Evolutionary conservation across 2,329 filamentous ascomycete genomes (phyloP).

Genomic region (Cladophialophora chaetospira): DNA sequence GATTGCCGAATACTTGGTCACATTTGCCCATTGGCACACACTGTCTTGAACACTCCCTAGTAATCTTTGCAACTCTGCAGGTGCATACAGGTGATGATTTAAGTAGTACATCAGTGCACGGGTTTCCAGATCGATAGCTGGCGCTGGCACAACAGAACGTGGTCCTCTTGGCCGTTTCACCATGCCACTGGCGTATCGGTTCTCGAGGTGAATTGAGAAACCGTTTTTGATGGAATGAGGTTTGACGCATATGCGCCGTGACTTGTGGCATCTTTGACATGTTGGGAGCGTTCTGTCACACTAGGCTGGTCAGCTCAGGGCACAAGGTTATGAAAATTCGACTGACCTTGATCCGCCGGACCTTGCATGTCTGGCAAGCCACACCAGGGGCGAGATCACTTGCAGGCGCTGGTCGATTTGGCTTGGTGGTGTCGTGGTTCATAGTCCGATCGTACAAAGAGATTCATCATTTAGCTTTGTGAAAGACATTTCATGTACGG

Average conservation of each 20-base stretch:
- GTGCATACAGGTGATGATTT: constrained; percentile 31
- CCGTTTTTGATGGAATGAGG: constrained; percentile 7
- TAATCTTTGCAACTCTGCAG: constrained; percentile 21
- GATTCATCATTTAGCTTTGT: no score
- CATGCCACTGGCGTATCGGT: constrained; percentile 36
- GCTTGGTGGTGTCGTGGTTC: no score
- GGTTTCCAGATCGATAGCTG: constrained; percentile 33
- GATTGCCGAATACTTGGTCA: constrained; percentile 28
- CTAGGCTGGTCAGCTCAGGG: constrained; percentile 19
- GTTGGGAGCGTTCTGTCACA: constrained; percentile 35
- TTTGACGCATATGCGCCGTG: constrained; percentile 32
- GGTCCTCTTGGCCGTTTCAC: constrained; percentile 40
- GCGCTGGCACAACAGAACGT: constrained; percentile 31
- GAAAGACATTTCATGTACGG: no score
- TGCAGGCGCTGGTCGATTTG: no score
- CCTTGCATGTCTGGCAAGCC: constrained; percentile 36
- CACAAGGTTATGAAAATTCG: not conserved
- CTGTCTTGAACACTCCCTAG: constrained; percentile 22
- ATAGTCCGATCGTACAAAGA: no score
- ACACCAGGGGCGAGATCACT: no score
- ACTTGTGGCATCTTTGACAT: constrained; percentile 35
- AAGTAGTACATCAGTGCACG: constrained; percentile 36
- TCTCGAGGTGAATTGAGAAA: constrained; percentile 35
- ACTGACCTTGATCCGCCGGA: constrained; percentile 36
- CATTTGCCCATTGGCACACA: constrained; percentile 19